These are phyloP conservation scores for Heliophila coronopifolia DNA, from an alignment of 441 rosid species.

Conservation along the genomic window DNA sequence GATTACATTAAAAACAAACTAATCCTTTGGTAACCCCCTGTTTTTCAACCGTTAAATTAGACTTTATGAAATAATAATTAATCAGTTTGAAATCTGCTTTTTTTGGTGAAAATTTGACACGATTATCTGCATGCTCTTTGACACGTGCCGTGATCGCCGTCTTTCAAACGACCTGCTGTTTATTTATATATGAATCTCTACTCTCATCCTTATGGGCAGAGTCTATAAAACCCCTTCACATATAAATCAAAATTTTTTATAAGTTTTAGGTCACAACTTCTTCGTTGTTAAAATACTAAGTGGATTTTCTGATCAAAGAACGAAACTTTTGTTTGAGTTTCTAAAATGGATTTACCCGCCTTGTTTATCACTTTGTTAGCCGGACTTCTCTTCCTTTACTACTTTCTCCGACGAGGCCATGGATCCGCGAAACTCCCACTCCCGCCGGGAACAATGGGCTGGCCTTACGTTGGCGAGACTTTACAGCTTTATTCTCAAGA, in stretches of 20 bases:
- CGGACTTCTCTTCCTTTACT: slow-evolving; percentile 30
- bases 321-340: neutral
- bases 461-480: slow-evolving; percentile 90
- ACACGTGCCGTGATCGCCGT: slow-evolving; percentile 29
- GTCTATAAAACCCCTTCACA: slow-evolving; percentile 31
- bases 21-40: neutral
- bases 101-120: slow-evolving; percentile 31
- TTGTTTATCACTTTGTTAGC: slow-evolving; percentile 24
- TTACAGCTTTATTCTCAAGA: slow-evolving; percentile 90
- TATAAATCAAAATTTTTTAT: neutral
- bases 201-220: slow-evolving; percentile 2
- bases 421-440: slow-evolving; percentile 43
- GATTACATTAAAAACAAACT: neutral
- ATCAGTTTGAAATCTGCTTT: too few relatives aligned
- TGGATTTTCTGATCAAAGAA: slow-evolving; percentile 8
- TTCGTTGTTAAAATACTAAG: slow-evolving; percentile 18
- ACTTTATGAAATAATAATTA: slow-evolving; percentile 3
- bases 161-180: slow-evolving; percentile 30
- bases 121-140: slow-evolving; percentile 29
- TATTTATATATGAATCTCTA: slow-evolving; percentile 19
- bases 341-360: slow-evolving; percentile 39
- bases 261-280: slow-evolving; percentile 22
- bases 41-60: neutral
- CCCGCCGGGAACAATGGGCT: slow-evolving; percentile 90
- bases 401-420: slow-evolving; percentile 26